Percentiles rank a stretch among this genome's conserved stretches.
Evolutionary conservation across 495 filamentous ascomycete species (phyloP).

Genomic region (Cairneyella variabilis): DNA sequence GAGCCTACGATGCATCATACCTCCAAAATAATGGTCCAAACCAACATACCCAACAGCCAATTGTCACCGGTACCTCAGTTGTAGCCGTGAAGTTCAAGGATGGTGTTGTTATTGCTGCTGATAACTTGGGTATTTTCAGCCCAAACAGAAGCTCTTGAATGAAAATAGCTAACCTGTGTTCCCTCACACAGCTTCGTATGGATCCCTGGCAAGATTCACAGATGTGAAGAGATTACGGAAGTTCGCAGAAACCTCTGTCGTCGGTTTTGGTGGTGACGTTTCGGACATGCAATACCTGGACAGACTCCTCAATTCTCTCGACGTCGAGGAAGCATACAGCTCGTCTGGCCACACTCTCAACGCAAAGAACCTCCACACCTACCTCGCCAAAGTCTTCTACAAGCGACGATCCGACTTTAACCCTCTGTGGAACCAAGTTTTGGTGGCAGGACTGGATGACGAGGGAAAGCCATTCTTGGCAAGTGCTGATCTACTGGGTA

Average conservation of each 20-base stretch:
- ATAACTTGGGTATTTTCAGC: constrained; percentile 75
- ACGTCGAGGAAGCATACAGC: constrained; percentile 82
- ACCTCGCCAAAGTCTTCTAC: constrained; percentile 92
- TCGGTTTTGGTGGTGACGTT: constrained; percentile 92
- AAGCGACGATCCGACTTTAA: constrained; percentile 91
- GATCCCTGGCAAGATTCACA: constrained; percentile 93
- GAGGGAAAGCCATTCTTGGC: constrained; percentile 81
- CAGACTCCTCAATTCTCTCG: constrained; percentile 79
- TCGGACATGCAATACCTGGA: constrained; percentile 98
- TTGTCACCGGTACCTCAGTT: constrained; percentile 95
- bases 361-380: constrained; percentile 93
- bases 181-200: constrained; percentile 75
- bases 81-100: constrained; percentile 91
- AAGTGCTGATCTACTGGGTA: constrained; percentile 86
- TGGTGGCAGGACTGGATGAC: constrained; percentile 84
- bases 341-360: constrained; percentile 51
- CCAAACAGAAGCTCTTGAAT: not conserved
- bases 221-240: constrained; percentile 85
- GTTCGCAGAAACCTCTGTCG: constrained; percentile 71
- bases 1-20: constrained; percentile 83
- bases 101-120: constrained; percentile 92
- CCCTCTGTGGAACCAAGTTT: constrained; percentile 92
- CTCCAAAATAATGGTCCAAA: constrained; percentile 67
- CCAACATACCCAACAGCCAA: constrained; percentile 81
- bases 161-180: constrained; percentile 11